phyloP scores from a whole-genome alignment of 768 basidiomycete species.

The Lactifluus volemus region DNA sequence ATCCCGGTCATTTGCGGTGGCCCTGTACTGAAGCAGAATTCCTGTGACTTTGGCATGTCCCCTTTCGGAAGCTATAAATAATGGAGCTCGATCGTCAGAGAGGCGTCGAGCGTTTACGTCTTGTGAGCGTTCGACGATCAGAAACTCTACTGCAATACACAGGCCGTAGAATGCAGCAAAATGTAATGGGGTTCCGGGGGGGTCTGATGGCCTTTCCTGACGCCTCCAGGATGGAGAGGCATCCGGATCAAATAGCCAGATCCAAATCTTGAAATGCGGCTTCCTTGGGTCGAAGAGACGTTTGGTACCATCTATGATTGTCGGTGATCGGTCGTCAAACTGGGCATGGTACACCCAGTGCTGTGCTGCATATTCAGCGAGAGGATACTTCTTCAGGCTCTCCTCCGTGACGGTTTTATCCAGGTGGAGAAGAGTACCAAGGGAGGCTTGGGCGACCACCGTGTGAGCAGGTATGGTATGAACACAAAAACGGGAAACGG shows the following conservation, averaged over 20 bases:
- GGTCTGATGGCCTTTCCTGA: neutral
- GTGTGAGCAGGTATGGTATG: neutral
- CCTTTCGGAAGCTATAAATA: too few species aligned
- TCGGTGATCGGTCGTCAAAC: neutral
- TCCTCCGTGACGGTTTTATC: neutral
- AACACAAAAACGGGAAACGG: neutral
- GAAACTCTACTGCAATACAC: neutral
- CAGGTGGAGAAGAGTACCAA: neutral
- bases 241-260: neutral
- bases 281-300: neutral
- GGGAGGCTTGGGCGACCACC: neutral
- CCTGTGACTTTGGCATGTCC: too few species aligned
- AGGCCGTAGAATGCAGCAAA: neutral
- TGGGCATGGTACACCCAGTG: neutral
- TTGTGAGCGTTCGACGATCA: neutral
- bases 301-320: neutral
- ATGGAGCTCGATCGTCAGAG: neutral
- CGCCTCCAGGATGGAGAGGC: too few species aligned
- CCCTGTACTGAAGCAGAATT: too few species aligned
- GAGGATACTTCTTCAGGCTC: neutral
- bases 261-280: neutral
- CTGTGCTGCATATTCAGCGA: neutral
- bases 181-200: neutral
- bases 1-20: too few species aligned
- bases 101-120: neutral